Conservation (phyloP, 805 yeast genomes). For the Sugiyamaella americana region DNA sequence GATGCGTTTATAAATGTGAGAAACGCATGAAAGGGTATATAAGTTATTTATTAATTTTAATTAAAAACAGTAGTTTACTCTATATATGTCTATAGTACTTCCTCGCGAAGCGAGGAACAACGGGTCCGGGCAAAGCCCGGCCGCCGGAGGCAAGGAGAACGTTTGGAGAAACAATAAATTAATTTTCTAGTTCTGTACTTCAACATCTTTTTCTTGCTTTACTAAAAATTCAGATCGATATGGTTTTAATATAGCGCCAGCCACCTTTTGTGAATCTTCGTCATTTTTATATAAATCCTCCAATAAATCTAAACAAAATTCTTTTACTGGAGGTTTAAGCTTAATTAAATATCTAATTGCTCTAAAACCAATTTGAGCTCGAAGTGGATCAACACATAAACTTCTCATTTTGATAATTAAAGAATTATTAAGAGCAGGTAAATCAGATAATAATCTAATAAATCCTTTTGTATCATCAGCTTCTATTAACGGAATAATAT, state of each 20-base stretch:
- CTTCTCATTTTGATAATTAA: conserved; percentile 63
- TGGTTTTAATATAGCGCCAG: conserved; percentile 25
- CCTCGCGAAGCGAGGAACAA: too few relatives aligned
- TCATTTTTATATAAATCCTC: conserved; percentile 26
- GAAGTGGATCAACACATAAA: conserved; percentile 77
- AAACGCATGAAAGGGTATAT: too few relatives aligned
- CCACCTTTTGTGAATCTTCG: conserved; percentile 15
- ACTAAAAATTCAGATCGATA: conserved; percentile 24
- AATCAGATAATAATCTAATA: conserved; percentile 76
- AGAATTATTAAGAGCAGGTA: conserved; percentile 64
- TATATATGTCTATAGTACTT: background rate
- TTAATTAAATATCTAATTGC: conserved; percentile 72
- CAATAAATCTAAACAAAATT: conserved; percentile 33
- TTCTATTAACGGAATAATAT: conserved; percentile 79
- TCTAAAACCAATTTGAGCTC: conserved; percentile 74
- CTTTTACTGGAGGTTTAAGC: conserved; percentile 83
- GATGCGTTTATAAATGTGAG: too few relatives aligned
- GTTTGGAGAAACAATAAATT: too few relatives aligned
- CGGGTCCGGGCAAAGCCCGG: too few relatives aligned
- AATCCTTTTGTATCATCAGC: conserved; percentile 72
- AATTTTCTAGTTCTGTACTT: too few relatives aligned
- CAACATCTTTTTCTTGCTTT: background rate
- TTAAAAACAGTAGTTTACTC: background rate
- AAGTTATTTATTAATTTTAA: conserved; percentile 6
- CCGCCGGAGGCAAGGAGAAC: too few relatives aligned